These are phyloP conservation scores for Beauveria sp. DNA, from an alignment of 2,329 filamentous ascomycete genomes.

Conservation along the genomic window DNA sequence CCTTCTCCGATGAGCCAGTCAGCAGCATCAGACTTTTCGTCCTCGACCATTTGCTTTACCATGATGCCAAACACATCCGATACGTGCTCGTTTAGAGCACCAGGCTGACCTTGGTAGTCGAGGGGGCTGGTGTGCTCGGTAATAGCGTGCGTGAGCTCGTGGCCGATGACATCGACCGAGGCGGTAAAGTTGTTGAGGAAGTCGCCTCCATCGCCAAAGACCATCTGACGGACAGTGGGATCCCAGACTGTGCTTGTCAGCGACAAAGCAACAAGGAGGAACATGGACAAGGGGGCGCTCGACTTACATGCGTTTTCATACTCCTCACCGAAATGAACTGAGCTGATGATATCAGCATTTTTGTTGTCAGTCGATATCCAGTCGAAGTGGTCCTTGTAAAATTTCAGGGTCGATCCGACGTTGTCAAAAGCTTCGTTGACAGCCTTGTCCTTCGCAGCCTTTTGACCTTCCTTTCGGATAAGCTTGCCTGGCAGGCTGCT, in stretches of 20 bases:
- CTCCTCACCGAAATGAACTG: constrained; percentile 42
- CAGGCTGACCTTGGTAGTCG: constrained; percentile 42
- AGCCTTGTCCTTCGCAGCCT: constrained; percentile 29
- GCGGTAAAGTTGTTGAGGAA: constrained; percentile 45
- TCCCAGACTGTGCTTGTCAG: constrained; percentile 36
- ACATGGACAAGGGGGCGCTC: not conserved
- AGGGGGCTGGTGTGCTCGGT: constrained; percentile 43
- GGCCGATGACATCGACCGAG: constrained; percentile 48
- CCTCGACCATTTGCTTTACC: constrained; percentile 44
- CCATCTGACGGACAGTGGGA: constrained; percentile 40
- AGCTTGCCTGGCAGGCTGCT: constrained; percentile 33
- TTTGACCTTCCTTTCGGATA: constrained; percentile 35
- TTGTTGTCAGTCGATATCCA: constrained; percentile 46
- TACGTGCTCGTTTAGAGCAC: constrained; percentile 49
- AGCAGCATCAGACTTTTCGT: constrained; percentile 36
- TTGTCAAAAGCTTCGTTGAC: constrained; percentile 45
- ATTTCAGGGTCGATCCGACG: constrained; percentile 39
- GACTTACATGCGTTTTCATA: constrained; percentile 45
- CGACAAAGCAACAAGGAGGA: not conserved
- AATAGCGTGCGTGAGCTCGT: constrained; percentile 50
- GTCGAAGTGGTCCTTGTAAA: constrained; percentile 41
- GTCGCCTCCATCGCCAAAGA: constrained; percentile 47
- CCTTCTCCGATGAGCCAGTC: constrained; percentile 50
- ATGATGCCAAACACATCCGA: constrained; percentile 51
- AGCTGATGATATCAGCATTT: constrained; percentile 40